Evolutionary conservation across 306 rosid species (phyloP).

Genomic region (Cotoneaster glaucophyllus): DNA sequence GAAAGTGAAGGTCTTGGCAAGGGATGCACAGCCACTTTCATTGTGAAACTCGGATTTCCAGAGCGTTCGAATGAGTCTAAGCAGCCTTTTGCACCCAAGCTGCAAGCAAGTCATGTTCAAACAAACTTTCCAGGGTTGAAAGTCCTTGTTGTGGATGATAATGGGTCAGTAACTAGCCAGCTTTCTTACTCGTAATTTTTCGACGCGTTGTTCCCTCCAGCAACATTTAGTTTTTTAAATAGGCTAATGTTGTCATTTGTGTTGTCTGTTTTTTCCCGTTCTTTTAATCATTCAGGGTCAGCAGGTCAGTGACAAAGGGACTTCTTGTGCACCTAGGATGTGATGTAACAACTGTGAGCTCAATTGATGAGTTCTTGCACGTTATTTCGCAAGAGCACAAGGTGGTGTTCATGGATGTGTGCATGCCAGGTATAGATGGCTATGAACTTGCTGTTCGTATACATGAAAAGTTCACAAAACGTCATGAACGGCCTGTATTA

Average conservation of each 20-base stretch:
- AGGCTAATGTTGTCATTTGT: background rate
- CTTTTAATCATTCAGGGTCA: slow-evolving; percentile 48
- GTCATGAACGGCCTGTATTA: slow-evolving; percentile 63
- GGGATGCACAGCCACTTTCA: slow-evolving; percentile 74
- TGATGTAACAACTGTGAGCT: slow-evolving; percentile 61
- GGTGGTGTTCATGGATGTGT: slow-evolving; percentile 78
- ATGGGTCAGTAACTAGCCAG: slow-evolving; percentile 65
- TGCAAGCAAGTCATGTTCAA: slow-evolving; percentile 44
- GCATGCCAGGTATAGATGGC: slow-evolving; percentile 51
- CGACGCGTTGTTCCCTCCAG: background rate
- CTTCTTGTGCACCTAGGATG: slow-evolving; percentile 83
- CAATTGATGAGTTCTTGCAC: slow-evolving; percentile 60
- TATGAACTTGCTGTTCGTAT: slow-evolving; percentile 52
- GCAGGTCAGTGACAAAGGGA: slow-evolving; percentile 77
- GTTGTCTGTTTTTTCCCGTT: background rate
- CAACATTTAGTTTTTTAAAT: background rate
- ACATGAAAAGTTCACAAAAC: slow-evolving; percentile 58
- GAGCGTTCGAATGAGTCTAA: slow-evolving; percentile 62
- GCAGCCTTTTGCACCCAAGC: slow-evolving; percentile 40
- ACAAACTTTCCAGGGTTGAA: slow-evolving; percentile 67
- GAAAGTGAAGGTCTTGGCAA: slow-evolving; percentile 94
- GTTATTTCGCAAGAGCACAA: slow-evolving; percentile 59
- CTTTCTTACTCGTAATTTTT: slow-evolving; percentile 9
- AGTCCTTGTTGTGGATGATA: slow-evolving; percentile 86
- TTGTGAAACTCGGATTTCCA: slow-evolving; percentile 79